Evolutionary conservation across 176 grass and related monocot species (phyloP).

Genomic region (Triticum dicoccoides): DNA sequence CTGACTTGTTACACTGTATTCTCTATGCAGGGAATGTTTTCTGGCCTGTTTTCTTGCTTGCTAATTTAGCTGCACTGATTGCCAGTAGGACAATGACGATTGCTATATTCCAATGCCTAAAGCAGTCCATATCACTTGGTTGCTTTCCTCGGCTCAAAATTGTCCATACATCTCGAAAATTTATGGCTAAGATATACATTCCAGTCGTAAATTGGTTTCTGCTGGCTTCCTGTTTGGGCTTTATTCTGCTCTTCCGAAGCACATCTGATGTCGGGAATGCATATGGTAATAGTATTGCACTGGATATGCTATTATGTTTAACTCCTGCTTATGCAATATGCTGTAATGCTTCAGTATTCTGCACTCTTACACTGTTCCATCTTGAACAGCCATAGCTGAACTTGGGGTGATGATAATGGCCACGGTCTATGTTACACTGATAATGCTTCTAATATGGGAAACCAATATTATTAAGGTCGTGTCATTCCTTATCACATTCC

Average conservation of each 20-base stretch:
- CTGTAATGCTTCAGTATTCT: not conserved
- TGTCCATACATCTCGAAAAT: conserved; percentile 92
- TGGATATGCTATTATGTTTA: conserved; percentile 17
- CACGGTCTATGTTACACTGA: conserved; percentile 79
- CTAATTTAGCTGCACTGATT: conserved; percentile 89
- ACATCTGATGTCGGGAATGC: conserved; percentile 79
- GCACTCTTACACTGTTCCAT: conserved; percentile 21
- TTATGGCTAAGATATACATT: conserved; percentile 97
- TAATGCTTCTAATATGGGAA: conserved; percentile 99
- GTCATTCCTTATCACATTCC: conserved; percentile 66
- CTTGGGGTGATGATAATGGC: conserved; percentile 96
- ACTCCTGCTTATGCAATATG: conserved; percentile 14
- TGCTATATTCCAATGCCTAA: conserved; percentile 92
- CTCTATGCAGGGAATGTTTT: conserved; percentile 58
- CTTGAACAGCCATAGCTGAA: conserved; percentile 77
- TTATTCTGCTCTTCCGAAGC: conserved; percentile 69
- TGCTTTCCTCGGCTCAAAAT: conserved; percentile 96
- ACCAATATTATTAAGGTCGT: conserved; percentile 56
- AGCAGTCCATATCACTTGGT: conserved; percentile 90
- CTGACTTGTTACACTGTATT: conserved; percentile 12
- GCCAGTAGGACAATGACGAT: conserved; percentile 94
- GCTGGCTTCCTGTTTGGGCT: conserved; percentile 68
- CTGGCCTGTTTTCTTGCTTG: conserved; percentile 90
- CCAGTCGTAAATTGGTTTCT: conserved; percentile 95
- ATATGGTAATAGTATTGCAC: conserved; percentile 65